A percentile compares a stretch with the other conserved stretches of the same genome.
phyloP scores from a whole-genome alignment of 1,284 basidiomycete genomes.

The Marasmius fiardii region DNA sequence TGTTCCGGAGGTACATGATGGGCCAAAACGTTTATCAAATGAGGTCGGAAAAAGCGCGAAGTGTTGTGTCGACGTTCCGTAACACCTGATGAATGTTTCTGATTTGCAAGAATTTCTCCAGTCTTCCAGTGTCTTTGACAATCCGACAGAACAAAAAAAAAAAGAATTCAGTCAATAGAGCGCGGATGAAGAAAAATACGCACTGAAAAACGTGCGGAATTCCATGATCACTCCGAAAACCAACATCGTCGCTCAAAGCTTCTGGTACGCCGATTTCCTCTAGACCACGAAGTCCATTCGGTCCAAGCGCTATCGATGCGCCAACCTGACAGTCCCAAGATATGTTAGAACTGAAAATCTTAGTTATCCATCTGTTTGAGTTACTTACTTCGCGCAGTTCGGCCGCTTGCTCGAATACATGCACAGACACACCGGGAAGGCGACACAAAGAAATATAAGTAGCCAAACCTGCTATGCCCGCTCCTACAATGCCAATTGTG shows the following conservation, averaged over 20 bases:
- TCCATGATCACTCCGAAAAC: constrained; percentile 8
- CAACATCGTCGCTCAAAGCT: constrained; percentile 1
- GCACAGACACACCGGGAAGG: constrained; percentile 1
- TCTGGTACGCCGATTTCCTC: constrained; percentile 7
- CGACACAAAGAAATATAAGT: constrained; percentile 3
- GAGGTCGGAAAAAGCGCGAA: constrained; percentile 7
- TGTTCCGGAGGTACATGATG: not conserved
- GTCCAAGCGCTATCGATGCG: constrained; percentile 6
- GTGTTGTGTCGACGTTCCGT: constrained; percentile 2
- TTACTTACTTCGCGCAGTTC: constrained; percentile 3
- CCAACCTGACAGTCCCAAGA: not conserved
- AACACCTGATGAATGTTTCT: constrained; percentile 1
- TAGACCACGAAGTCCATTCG: constrained; percentile 8
- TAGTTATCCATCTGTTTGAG: not conserved
- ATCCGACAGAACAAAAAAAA: no score
- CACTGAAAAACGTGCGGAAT: constrained; percentile 6
- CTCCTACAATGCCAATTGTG: constrained; percentile 5
- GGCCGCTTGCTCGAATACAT: constrained; percentile 5
- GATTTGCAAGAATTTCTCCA: constrained; percentile 1
- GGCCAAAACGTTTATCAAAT: constrained; percentile 6
- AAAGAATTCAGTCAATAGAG: not conserved
- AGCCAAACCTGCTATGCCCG: constrained; percentile 4
- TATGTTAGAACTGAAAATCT: not conserved
- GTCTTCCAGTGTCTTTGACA: constrained; percentile 7
- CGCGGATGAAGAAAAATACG: not conserved